These are phyloP conservation scores for Tephrocybe sp. DNA, from an alignment of 768 basidiomycete genomes.

Conservation along the genomic window DNA sequence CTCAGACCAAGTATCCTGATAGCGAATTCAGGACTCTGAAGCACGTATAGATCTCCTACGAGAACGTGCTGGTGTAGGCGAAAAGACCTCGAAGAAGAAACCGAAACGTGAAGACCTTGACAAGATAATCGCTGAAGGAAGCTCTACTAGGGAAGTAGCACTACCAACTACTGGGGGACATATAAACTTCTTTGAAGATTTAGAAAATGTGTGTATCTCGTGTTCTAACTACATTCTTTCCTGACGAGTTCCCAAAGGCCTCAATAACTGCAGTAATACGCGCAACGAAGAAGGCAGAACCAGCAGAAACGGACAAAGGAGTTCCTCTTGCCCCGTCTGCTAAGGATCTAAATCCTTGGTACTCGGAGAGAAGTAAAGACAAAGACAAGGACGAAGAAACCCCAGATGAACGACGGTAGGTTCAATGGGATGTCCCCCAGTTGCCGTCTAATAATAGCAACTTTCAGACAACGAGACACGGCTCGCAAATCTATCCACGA, in stretches of 20 bases:
- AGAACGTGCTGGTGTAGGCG: constrained; percentile 49
- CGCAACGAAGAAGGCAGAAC: constrained; percentile 44
- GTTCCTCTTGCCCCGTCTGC: constrained; percentile 69
- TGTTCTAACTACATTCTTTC: background rate
- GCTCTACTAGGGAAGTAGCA: constrained; percentile 29
- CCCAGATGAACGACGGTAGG: constrained; percentile 32
- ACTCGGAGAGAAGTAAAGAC: constrained; percentile 33
- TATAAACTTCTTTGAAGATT: constrained; percentile 81
- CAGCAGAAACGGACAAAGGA: constrained; percentile 64
- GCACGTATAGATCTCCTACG: constrained; percentile 67
- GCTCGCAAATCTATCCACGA: constrained; percentile 63
- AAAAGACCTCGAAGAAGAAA: constrained; percentile 30
- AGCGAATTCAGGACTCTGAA: constrained; percentile 64
- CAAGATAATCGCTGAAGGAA: constrained; percentile 29
- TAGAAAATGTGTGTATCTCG: constrained; percentile 56
- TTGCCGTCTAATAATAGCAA: background rate
- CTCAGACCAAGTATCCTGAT: constrained; percentile 13
- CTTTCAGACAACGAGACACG: constrained; percentile 57
- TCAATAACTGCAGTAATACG: constrained; percentile 43
- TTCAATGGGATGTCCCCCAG: background rate
- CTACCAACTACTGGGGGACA: constrained; percentile 57
- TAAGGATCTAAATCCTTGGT: constrained; percentile 84
- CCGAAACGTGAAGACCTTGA: constrained; percentile 35
- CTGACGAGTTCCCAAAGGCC: constrained; percentile 28
- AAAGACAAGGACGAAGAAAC: constrained; percentile 16